Percentiles rank a stretch among this genome's conserved stretches.
Conservation (phyloP, 805 yeast genomes). For the Kazachstania psychrophila region DNA sequence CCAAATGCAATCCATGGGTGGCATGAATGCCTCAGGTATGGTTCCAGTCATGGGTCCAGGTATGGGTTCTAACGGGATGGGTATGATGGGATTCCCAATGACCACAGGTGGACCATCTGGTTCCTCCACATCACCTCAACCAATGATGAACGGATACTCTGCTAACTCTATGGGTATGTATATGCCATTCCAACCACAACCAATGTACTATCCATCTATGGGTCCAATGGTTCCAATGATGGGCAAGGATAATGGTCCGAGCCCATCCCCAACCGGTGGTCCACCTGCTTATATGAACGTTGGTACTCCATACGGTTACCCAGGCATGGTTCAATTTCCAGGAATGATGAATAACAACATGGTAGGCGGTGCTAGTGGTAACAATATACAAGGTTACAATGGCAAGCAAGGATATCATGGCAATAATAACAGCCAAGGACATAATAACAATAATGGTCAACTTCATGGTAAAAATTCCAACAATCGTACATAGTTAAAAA, state of each 20-base stretch:
- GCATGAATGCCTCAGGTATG: slow-evolving; percentile 10
- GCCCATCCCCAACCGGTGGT: slow-evolving; percentile 20
- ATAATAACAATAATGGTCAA: no score
- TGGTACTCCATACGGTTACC: slow-evolving; percentile 23
- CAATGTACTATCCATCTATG: slow-evolving; percentile 28
- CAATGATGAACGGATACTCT: slow-evolving; percentile 21
- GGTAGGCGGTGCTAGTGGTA: slow-evolving; percentile 8
- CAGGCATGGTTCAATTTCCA: slow-evolving; percentile 21
- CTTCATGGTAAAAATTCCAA: slow-evolving; percentile 1
- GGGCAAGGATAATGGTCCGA: slow-evolving; percentile 13
- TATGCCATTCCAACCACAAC: slow-evolving; percentile 30
- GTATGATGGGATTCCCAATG: slow-evolving; percentile 27
- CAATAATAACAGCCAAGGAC: slow-evolving; percentile 4
- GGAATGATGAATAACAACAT: slow-evolving; percentile 13
- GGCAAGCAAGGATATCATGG: slow-evolving; percentile 11
- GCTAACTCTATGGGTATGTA: slow-evolving; percentile 23
- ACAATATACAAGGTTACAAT: slow-evolving; percentile 15
- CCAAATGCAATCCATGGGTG: slow-evolving; percentile 23
- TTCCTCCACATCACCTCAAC: slow-evolving; percentile 14
- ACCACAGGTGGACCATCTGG: slow-evolving; percentile 14
- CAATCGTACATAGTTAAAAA: neutral
- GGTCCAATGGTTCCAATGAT: slow-evolving; percentile 26
- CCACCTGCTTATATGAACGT: slow-evolving; percentile 20
- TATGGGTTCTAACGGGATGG: slow-evolving; percentile 14
- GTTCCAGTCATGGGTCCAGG: slow-evolving; percentile 21